phyloP scores from a whole-genome alignment of 257 asterid genomes.

The Echium plantagineum region DNA sequence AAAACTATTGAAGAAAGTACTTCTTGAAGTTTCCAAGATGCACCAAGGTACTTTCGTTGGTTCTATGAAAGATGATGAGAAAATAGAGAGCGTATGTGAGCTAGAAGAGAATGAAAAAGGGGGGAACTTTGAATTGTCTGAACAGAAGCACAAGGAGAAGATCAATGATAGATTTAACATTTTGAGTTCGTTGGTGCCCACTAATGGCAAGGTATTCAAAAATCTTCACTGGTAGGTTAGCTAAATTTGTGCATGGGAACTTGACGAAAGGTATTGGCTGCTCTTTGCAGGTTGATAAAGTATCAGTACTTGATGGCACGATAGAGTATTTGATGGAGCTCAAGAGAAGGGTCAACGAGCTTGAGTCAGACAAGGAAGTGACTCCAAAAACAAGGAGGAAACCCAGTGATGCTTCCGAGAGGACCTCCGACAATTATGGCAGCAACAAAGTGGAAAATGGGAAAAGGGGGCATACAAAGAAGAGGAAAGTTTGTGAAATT shows the following conservation, averaged over 20 bases:
- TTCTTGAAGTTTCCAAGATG: conserved; percentile 59
- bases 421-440: conserved; percentile 56
- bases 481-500: conserved; percentile 49
- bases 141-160: conserved; percentile 67
- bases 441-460: conserved; percentile 19
- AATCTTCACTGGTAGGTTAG: background rate
- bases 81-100: conserved; percentile 26
- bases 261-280: background rate
- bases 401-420: conserved; percentile 43
- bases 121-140: conserved; percentile 55
- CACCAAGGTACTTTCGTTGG: conserved; percentile 28
- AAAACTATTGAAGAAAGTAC: conserved; percentile 58
- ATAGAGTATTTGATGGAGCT: conserved; percentile 70
- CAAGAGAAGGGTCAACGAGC: conserved; percentile 50
- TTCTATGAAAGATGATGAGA: conserved; percentile 22
- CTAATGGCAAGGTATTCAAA: conserved; percentile 70
- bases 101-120: conserved; percentile 49
- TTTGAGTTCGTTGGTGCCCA: conserved; percentile 77
- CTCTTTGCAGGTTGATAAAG: conserved; percentile 77
- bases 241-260: too few relatives aligned
- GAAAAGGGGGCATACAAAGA: conserved; percentile 30
- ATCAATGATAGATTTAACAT: conserved; percentile 59
- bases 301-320: conserved; percentile 69
- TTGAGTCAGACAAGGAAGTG: conserved; percentile 13
- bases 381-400: conserved; percentile 15